phyloP scores from a whole-genome alignment of 305 asterid genomes.

The Withania somnifera region DNA sequence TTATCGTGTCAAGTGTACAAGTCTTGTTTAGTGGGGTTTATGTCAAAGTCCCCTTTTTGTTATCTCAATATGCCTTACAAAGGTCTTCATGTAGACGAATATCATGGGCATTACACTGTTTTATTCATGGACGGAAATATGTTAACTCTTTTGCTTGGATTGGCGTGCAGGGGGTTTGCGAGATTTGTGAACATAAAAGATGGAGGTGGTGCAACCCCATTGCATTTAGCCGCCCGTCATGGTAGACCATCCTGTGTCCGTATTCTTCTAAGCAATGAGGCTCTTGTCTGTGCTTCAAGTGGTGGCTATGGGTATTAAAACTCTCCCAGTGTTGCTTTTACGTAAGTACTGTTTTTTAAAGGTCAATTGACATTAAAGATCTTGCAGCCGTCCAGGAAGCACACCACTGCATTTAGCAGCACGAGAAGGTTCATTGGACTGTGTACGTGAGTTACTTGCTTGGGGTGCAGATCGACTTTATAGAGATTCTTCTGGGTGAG shows the following conservation, averaged over 20 bases:
- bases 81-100: background rate
- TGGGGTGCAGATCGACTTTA: slow-evolving; percentile 82
- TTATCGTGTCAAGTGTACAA: background rate
- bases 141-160: slow-evolving; percentile 14
- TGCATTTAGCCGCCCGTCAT: slow-evolving; percentile 83
- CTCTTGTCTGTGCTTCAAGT: slow-evolving; percentile 67
- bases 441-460: slow-evolving; percentile 72
- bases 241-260: slow-evolving; percentile 50
- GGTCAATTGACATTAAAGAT: slow-evolving; percentile 1
- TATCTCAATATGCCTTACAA: background rate
- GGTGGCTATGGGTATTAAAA: slow-evolving; percentile 53
- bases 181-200: slow-evolving; percentile 78
- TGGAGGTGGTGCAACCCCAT: slow-evolving; percentile 70
- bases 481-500: slow-evolving; percentile 75
- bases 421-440: slow-evolving; percentile 75
- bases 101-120: background rate
- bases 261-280: slow-evolving; percentile 52
- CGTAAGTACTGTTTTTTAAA: background rate
- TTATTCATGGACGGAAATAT: background rate
- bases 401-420: slow-evolving; percentile 92
- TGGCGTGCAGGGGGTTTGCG: slow-evolving; percentile 67
- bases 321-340: background rate
- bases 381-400: slow-evolving; percentile 57
- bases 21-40: background rate
- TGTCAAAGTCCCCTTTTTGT: background rate